phyloP scores from a whole-genome alignment of 2,329 filamentous ascomycete species.

The Chaetomium sp. region DNA sequence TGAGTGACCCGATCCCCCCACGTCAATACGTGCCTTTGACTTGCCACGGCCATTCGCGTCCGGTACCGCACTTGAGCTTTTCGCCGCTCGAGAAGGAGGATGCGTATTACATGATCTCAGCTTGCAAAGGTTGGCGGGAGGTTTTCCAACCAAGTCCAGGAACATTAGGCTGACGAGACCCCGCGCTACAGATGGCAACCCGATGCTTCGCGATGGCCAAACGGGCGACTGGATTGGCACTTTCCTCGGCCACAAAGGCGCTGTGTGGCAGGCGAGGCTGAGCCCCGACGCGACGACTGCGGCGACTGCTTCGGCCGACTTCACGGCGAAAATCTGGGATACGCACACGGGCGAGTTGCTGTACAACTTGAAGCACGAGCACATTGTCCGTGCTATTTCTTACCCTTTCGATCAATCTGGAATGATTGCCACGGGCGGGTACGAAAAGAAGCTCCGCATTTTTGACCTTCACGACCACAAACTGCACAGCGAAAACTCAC shows the following conservation, averaged over 20 bases:
- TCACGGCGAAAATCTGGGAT: slow-evolving; percentile 96
- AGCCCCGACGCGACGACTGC: slow-evolving; percentile 83
- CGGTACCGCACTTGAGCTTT: slow-evolving; percentile 86
- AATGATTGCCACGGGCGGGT: slow-evolving; percentile 87
- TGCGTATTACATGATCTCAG: slow-evolving; percentile 86
- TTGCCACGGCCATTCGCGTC: slow-evolving; percentile 89
- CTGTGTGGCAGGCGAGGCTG: slow-evolving; percentile 91
- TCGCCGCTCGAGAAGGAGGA: slow-evolving; percentile 77
- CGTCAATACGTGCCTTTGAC: slow-evolving; percentile 77
- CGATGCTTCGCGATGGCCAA: slow-evolving; percentile 93
- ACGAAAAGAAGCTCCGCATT: slow-evolving; percentile 93
- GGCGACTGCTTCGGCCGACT: slow-evolving; percentile 91
- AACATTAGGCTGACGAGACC: slow-evolving; percentile 18
- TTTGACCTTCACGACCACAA: slow-evolving; percentile 70
- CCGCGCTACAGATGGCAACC: slow-evolving; percentile 71
- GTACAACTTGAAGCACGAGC: slow-evolving; percentile 80
- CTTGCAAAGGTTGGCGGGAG: slow-evolving; percentile 65
- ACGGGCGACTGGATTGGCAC: slow-evolving; percentile 98
- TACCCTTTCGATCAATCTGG: slow-evolving; percentile 76
- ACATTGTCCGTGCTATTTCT: slow-evolving; percentile 90
- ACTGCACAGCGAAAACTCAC: slow-evolving; percentile 31
- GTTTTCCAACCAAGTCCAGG: background rate
- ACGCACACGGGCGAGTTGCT: slow-evolving; percentile 88
- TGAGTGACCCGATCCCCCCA: slow-evolving; percentile 27
- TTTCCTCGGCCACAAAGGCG: slow-evolving; percentile 96